phyloP scores from a whole-genome alignment of 1,284 basidiomycete species.

The Puccinia horiana region DNA sequence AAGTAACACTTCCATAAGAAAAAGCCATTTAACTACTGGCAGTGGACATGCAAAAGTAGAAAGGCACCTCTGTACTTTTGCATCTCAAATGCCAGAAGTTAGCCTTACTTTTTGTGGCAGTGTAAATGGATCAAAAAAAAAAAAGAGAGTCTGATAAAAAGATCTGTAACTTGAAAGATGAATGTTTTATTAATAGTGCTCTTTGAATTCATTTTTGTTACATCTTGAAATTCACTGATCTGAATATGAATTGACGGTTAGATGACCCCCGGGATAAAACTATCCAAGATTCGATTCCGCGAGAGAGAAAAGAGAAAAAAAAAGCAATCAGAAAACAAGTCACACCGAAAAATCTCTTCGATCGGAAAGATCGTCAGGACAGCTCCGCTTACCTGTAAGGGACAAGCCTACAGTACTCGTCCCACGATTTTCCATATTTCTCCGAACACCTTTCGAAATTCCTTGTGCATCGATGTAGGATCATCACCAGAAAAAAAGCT shows the following conservation, averaged over 20 bases:
- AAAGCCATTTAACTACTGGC: too few species aligned
- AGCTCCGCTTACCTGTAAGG: slow-evolving; percentile 53
- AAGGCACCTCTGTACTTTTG: too few species aligned
- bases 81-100: too few species aligned
- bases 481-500: slow-evolving; percentile 55
- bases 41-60: too few species aligned
- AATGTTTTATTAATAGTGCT: too few species aligned
- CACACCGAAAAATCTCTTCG: neutral
- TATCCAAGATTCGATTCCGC: neutral
- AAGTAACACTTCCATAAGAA: too few species aligned
- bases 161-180: too few species aligned
- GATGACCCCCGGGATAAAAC: slow-evolving; percentile 2
- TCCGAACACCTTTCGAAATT: slow-evolving; percentile 68
- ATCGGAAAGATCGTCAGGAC: neutral
- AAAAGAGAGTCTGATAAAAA: too few species aligned
- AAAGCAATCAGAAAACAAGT: neutral
- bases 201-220: too few species aligned
- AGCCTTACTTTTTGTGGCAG: too few species aligned
- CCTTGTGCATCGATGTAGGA: slow-evolving; percentile 55
- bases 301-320: neutral
- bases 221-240: neutral
- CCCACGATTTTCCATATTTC: slow-evolving; percentile 97
- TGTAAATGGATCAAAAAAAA: too few species aligned
- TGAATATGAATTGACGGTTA: neutral
- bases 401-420: slow-evolving; percentile 70